phyloP scores from a whole-genome alignment of 345 rosid genomes.

The Boechera retrofracta region DNA sequence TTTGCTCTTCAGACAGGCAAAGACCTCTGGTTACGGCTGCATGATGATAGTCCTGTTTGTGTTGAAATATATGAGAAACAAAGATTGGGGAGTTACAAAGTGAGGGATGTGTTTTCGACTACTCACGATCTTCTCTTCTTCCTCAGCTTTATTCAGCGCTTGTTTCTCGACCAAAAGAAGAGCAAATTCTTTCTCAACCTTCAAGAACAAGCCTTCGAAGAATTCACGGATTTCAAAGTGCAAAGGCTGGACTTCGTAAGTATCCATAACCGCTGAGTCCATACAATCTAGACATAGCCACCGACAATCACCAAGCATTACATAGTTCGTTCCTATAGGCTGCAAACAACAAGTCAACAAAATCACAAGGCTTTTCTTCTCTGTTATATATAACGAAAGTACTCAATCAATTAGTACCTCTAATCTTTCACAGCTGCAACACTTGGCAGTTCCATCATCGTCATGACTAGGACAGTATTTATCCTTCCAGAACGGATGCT shows the following conservation, averaged over 20 bases:
- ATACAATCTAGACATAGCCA: conserved; percentile 76
- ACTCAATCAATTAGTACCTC: no score
- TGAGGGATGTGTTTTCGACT: background rate
- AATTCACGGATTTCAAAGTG: conserved; percentile 79
- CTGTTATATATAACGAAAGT: no score
- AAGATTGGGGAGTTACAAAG: background rate
- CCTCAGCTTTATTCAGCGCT: conserved; percentile 81
- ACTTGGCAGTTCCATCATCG: conserved; percentile 27
- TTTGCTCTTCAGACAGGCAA: conserved; percentile 85
- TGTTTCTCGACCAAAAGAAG: conserved; percentile 82
- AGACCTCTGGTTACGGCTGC: conserved; percentile 83
- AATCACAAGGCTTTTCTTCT: no score
- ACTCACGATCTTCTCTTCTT: conserved; percentile 73
- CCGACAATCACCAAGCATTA: conserved; percentile 67
- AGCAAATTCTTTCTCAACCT: conserved; percentile 71
- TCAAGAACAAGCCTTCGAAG: conserved; percentile 72
- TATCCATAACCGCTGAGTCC: conserved; percentile 82
- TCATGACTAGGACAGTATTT: conserved; percentile 37
- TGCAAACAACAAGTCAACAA: conserved; percentile 30
- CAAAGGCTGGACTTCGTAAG: conserved; percentile 66
- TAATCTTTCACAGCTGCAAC: conserved; percentile 44
- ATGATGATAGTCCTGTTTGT: conserved; percentile 68
- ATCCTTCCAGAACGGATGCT: conserved; percentile 53
- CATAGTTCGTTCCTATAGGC: conserved; percentile 57
- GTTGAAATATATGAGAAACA: background rate